Evolutionary conservation across 441 rosid genomes (phyloP).

Genomic region (Cnidoscolus chayamansa): DNA sequence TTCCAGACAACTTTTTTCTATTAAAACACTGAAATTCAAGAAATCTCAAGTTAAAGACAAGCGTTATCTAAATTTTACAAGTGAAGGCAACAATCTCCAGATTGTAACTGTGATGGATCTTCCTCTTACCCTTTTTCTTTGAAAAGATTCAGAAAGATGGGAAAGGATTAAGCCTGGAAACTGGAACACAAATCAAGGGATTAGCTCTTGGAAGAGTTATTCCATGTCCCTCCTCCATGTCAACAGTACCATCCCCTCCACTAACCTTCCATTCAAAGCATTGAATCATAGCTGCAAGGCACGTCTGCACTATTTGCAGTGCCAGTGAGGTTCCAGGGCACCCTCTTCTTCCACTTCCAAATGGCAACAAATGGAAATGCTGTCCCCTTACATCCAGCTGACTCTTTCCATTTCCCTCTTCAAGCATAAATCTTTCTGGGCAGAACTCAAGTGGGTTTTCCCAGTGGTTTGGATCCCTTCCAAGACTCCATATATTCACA

Average conservation of each 20-base stretch:
- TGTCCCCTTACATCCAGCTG: conserved; percentile 50
- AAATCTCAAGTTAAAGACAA: too few species aligned
- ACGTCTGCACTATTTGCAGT: conserved; percentile 43
- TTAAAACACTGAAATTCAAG: too few species aligned
- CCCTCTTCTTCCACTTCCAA: conserved; percentile 72
- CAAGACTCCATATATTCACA: conserved; percentile 55
- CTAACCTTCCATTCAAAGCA: conserved; percentile 60
- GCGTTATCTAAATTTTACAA: too few species aligned
- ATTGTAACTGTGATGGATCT: not conserved
- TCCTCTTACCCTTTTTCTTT: not conserved
- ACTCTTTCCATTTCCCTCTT: conserved; percentile 30
- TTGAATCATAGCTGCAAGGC: conserved; percentile 56
- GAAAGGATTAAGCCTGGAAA: conserved; percentile 34
- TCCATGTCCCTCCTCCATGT: conserved; percentile 55
- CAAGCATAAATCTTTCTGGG: conserved; percentile 63
- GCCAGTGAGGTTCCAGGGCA: conserved; percentile 63
- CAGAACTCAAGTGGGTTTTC: conserved; percentile 48
- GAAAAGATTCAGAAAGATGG: conserved; percentile 19
- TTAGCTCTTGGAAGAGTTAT: conserved; percentile 53
- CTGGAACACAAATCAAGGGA: conserved; percentile 41
- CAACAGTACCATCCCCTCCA: conserved; percentile 35
- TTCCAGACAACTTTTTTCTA: too few species aligned
- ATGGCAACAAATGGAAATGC: conserved; percentile 44
- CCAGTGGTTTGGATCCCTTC: conserved; percentile 60
- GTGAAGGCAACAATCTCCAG: too few species aligned